phyloP scores from a whole-genome alignment of 73 alveolate genomes.

The Paramecium sexaurelia region DNA sequence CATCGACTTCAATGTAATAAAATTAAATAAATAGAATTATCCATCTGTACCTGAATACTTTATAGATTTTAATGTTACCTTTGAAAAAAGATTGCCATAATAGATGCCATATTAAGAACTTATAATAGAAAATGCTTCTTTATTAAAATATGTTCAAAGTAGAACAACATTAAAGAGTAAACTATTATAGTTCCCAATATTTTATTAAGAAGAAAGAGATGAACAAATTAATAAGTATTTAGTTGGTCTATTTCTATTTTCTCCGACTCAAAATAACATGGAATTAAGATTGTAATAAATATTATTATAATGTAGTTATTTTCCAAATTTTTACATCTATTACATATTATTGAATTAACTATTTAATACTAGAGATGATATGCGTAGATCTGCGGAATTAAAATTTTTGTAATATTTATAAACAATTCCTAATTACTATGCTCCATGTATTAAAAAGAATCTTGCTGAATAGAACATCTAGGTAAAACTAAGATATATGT shows the following conservation, averaged over 20 bases:
- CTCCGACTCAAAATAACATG: background rate
- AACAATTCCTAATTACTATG: slow-evolving; percentile 28
- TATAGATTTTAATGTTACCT: background rate
- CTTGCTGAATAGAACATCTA: background rate
- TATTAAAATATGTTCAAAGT: background rate
- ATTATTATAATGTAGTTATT: background rate
- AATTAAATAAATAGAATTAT: slow-evolving; percentile 6
- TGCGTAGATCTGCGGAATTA: background rate
- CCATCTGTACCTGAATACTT: slow-evolving; percentile 34
- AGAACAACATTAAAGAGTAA: background rate
- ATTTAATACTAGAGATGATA: background rate
- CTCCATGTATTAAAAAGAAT: slow-evolving; percentile 20
- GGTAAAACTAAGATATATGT: background rate
- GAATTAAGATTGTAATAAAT: slow-evolving; percentile 31
- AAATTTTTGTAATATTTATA: background rate
- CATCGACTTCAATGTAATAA: background rate
- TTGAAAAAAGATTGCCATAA: background rate
- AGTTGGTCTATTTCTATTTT: background rate
- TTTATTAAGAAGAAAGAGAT: background rate
- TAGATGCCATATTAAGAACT: background rate
- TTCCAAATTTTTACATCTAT: background rate
- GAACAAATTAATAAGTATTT: background rate
- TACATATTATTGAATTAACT: background rate
- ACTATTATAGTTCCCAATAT: background rate
- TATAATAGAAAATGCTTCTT: background rate